A percentile compares a stretch with the other conserved stretches of the same genome.
Evolutionary conservation across 768 basidiomycete species (phyloP).

Genomic region (Candolleomyces efflorescens): DNA sequence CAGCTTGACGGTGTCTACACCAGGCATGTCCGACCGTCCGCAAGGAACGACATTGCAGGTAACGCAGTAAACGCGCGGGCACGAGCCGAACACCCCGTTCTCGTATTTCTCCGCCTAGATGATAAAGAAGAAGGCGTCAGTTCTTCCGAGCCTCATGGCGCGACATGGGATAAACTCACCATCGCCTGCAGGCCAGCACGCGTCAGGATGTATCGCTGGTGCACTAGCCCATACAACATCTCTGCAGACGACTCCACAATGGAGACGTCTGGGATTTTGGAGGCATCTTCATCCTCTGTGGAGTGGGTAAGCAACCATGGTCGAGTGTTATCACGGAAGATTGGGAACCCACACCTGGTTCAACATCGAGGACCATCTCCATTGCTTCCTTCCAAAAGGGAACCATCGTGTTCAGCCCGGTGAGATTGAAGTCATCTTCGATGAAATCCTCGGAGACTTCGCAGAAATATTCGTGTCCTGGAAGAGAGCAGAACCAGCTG

Average conservation of each 20-base stretch:
- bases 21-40: constrained; percentile 93
- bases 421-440: constrained; percentile 98
- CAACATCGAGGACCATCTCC: constrained; percentile 99
- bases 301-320: constrained; percentile 14
- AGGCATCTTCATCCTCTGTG: constrained; percentile 79
- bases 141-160: constrained; percentile 10
- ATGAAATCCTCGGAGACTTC: constrained; percentile 99
- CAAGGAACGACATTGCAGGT: constrained; percentile 89
- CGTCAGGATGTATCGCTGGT: constrained; percentile 96
- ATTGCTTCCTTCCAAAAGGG: constrained; percentile 99
- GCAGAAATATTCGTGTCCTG: constrained; percentile 97
- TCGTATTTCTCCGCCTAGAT: constrained; percentile 94
- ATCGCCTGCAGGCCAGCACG: constrained; percentile 91
- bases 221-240: constrained; percentile 94
- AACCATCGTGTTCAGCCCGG: constrained; percentile 91
- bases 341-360: constrained; percentile 72
- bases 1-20: constrained; percentile 95
- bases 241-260: constrained; percentile 98
- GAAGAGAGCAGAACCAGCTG: constrained; percentile 92
- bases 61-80: constrained; percentile 93
- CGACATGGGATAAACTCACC: constrained; percentile 44
- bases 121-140: constrained; percentile 5
- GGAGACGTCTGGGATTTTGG: constrained; percentile 96
- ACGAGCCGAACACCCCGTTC: constrained; percentile 83
- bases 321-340: constrained; percentile 10